These are phyloP conservation scores for Incumbomyces delicatus DNA, from an alignment of 2,329 filamentous ascomycete genomes.

Conservation along the genomic window DNA sequence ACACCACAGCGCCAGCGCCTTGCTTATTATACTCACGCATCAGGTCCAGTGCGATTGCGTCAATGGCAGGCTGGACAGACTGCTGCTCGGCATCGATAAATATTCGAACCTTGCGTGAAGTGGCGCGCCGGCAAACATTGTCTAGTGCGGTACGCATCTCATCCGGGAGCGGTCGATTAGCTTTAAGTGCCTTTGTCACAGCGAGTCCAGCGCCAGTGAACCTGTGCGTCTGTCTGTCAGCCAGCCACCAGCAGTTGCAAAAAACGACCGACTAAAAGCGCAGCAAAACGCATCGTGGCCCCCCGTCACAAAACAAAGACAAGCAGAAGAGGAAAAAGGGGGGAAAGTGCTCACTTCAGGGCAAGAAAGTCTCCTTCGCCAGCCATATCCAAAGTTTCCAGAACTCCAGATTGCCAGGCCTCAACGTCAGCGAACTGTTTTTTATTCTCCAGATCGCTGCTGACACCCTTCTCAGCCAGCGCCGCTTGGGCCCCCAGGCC, in stretches of 20 bases:
- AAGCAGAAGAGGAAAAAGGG: background rate
- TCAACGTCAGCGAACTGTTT: constrained; percentile 22
- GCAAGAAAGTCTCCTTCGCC: constrained; percentile 41
- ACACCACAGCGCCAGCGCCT: constrained; percentile 33
- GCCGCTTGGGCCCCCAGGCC: background rate
- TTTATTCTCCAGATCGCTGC: background rate
- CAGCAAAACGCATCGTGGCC: too few species aligned
- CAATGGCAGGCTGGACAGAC: constrained; percentile 41
- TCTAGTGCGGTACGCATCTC: constrained; percentile 3
- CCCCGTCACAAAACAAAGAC: too few species aligned
- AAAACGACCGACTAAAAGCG: too few species aligned
- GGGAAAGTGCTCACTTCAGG: constrained; percentile 33
- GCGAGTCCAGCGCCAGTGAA: constrained; percentile 39
- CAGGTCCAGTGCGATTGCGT: constrained; percentile 42
- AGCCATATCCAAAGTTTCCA: constrained; percentile 44
- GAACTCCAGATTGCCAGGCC: constrained; percentile 42
- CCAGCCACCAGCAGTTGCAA: too few species aligned
- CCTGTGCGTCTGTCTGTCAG: constrained; percentile 12
- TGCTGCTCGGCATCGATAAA: constrained; percentile 46
- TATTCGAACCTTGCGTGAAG: constrained; percentile 33
- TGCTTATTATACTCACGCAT: constrained; percentile 41
- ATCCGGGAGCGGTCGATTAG: constrained; percentile 29
- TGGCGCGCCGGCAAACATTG: constrained; percentile 23
- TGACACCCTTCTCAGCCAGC: too few species aligned
- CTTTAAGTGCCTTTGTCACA: constrained; percentile 31